These are phyloP conservation scores for Avena eriantha DNA, from an alignment of 176 grass and related monocot genomes.

Conservation along the genomic window DNA sequence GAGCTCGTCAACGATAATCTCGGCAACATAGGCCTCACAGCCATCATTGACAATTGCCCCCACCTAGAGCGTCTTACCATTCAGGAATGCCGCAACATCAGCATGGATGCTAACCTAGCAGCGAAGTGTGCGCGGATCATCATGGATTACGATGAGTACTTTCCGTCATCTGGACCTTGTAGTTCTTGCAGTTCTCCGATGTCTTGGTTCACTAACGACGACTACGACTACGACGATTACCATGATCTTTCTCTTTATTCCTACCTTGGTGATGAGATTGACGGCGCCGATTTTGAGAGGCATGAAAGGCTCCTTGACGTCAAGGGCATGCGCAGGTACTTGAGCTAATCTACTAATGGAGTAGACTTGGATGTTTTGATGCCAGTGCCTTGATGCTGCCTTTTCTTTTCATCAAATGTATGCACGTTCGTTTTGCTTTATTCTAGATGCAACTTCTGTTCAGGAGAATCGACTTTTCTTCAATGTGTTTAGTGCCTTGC, in stretches of 20 bases:
- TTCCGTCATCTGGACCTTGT: not conserved
- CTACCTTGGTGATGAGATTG: not conserved
- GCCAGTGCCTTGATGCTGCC: not conserved
- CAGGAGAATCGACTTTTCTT: too few species aligned
- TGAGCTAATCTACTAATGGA: not conserved
- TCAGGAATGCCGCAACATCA: too few species aligned
- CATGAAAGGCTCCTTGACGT: not conserved
- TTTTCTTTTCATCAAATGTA: not conserved
- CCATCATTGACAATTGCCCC: too few species aligned
- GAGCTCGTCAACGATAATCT: too few species aligned
- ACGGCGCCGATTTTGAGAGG: not conserved
- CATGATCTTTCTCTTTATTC: not conserved
- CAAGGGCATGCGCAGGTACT: not conserved
- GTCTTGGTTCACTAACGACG: not conserved
- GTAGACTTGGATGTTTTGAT: not conserved
- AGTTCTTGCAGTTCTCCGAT: not conserved
- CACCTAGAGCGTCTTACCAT: too few species aligned
- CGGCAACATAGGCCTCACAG: too few species aligned
- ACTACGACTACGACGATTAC: not conserved
- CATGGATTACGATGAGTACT: not conserved
- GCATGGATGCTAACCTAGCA: too few species aligned
- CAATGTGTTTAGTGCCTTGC: too few species aligned
- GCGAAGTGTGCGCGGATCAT: not conserved
- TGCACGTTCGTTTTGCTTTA: not conserved
- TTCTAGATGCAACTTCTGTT: too few species aligned